A percentile compares a stretch with the other conserved stretches of the same genome.
These are phyloP conservation scores for Podila epigama DNA, from an alignment of 192 early-diverging fungal species.

Conservation along the genomic window DNA sequence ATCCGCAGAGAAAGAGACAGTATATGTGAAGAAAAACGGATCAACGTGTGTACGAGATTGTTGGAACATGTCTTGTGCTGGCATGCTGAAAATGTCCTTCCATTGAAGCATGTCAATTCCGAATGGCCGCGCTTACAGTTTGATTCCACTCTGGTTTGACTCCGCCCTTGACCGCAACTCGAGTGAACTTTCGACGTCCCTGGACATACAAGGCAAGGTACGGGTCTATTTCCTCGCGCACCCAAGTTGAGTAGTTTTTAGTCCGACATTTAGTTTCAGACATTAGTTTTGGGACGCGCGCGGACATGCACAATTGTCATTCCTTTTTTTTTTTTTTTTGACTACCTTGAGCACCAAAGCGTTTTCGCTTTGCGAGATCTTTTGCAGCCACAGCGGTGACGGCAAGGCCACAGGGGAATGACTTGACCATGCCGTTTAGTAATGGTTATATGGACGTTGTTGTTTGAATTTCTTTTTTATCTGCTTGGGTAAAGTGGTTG, in stretches of 20 bases:
- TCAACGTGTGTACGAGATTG: no score
- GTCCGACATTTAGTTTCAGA: no score
- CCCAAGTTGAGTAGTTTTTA: neutral
- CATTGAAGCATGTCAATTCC: neutral
- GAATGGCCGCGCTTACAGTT: conserved; percentile 12
- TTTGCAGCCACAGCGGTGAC: conserved; percentile 34
- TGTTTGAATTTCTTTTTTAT: no score
- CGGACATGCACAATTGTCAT: no score
- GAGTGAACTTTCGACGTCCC: conserved; percentile 29
- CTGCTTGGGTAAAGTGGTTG: no score
- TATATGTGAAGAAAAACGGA: no score
- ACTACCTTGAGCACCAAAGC: conserved; percentile 39
- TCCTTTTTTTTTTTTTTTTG: neutral
- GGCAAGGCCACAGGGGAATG: conserved; percentile 23
- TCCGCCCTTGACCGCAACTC: conserved; percentile 42
- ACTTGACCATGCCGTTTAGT: conserved; percentile 18
- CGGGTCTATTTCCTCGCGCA: conserved; percentile 12
- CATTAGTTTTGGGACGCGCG: no score
- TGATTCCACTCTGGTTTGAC: conserved; percentile 40
- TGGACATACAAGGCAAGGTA: conserved; percentile 39
- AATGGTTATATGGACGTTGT: neutral
- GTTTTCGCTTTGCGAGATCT: conserved; percentile 38
- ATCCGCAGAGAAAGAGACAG: neutral
- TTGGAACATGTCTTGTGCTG: no score
- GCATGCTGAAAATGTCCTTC: no score